A percentile compares a stretch with the other conserved stretches of the same genome.
Conservation (phyloP, 2,329 filamentous ascomycete genomes). For the Fusarium haematococcum region DNA sequence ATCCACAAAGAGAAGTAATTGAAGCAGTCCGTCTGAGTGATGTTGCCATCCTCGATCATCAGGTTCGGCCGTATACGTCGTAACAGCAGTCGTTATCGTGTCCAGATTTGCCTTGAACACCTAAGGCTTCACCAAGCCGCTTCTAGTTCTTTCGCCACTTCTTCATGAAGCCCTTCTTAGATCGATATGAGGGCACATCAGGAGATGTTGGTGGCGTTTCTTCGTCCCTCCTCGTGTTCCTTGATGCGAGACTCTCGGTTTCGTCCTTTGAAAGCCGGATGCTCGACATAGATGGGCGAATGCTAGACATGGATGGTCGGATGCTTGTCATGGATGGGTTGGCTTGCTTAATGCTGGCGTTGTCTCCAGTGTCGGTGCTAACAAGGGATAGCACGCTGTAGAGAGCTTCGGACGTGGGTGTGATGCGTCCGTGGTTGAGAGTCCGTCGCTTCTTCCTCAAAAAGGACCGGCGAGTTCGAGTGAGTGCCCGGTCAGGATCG, state of each 20-base stretch:
- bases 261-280: conserved; percentile 52
- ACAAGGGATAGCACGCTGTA: conserved; percentile 50
- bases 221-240: conserved; percentile 42
- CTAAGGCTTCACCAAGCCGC: conserved; percentile 5
- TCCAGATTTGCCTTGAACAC: conserved; percentile 7
- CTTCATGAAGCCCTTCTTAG: conserved; percentile 44
- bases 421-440: conserved; percentile 60
- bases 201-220: conserved; percentile 53
- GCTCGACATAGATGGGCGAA: conserved; percentile 49
- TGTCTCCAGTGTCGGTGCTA: conserved; percentile 39
- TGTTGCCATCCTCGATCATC: conserved; percentile 38
- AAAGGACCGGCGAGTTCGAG: conserved; percentile 60
- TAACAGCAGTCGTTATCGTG: conserved; percentile 23
- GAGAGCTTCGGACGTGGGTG: conserved; percentile 49
- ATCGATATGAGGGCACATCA: conserved; percentile 45
- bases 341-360: conserved; percentile 34
- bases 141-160: conserved; percentile 41
- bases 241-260: conserved; percentile 52
- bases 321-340: conserved; percentile 47
- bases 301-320: conserved; percentile 48
- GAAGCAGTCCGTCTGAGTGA: conserved; percentile 20
- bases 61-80: conserved; percentile 36
- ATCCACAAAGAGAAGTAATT: conserved; percentile 28
- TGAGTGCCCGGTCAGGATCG: conserved; percentile 55
- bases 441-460: conserved; percentile 59